Evolutionary conservation across 2,329 filamentous ascomycete genomes (phyloP).

Genomic region (Chaetomium globosum): DNA sequence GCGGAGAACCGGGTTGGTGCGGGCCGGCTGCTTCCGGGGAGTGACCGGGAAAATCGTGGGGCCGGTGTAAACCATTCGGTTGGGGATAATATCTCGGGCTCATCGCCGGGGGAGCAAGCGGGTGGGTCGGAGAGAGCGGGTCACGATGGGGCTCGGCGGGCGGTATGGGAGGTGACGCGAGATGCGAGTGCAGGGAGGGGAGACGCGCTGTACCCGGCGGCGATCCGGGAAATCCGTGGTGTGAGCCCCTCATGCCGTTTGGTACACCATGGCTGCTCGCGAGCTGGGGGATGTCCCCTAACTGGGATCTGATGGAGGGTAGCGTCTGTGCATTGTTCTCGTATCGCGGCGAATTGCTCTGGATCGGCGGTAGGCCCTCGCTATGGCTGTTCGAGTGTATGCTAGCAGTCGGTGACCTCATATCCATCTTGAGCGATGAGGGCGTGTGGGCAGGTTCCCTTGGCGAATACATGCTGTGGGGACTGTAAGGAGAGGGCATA

Average conservation of each 20-base stretch:
- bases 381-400: constrained; percentile 33
- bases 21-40: constrained; percentile 51
- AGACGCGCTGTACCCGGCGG: constrained; percentile 43
- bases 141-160: constrained; percentile 51
- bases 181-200: constrained; percentile 42
- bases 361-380: constrained; percentile 42
- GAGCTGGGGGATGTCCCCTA: constrained; percentile 41
- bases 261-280: constrained; percentile 35
- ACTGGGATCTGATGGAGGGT: constrained; percentile 46
- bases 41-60: constrained; percentile 50
- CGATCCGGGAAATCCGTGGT: constrained; percentile 41
- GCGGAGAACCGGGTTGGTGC: constrained; percentile 43
- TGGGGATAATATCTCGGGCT: constrained; percentile 45
- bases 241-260: constrained; percentile 35
- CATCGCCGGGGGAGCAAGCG: constrained; percentile 43
- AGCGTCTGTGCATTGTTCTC: constrained; percentile 45
- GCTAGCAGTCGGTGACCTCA: constrained; percentile 33
- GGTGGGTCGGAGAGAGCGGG: constrained; percentile 52
- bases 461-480: constrained; percentile 34
- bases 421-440: constrained; percentile 27
- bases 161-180: constrained; percentile 54
- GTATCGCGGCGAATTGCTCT: constrained; percentile 45
- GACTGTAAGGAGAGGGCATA: constrained; percentile 34
- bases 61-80: constrained; percentile 42
- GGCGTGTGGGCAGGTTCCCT: constrained; percentile 27